Conservation (phyloP, 2,329 filamentous ascomycete species). For the Trichoderma sp. region DNA sequence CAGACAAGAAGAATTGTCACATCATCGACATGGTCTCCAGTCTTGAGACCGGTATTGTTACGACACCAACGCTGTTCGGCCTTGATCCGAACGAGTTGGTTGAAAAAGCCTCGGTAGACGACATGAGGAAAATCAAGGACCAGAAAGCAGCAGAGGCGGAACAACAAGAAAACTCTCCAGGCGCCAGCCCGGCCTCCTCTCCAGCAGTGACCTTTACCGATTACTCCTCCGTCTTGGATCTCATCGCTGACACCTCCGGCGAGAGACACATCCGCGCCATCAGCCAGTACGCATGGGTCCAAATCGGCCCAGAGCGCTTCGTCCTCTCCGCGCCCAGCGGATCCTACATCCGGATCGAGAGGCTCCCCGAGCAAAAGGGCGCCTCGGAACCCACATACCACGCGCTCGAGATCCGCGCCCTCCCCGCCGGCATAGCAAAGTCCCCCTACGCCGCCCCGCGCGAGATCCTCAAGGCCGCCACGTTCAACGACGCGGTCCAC, state of each 20-base stretch:
- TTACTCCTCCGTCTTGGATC: slow-evolving; percentile 87
- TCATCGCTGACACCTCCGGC: slow-evolving; percentile 76
- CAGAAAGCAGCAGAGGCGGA: slow-evolving; percentile 43
- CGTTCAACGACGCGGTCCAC: slow-evolving; percentile 73
- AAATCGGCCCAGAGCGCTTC: slow-evolving; percentile 67
- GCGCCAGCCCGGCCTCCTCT: slow-evolving; percentile 23
- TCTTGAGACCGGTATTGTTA: slow-evolving; percentile 79
- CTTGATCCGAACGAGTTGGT: slow-evolving; percentile 81
- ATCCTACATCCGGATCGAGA: slow-evolving; percentile 57
- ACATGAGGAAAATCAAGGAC: slow-evolving; percentile 57
- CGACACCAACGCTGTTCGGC: slow-evolving; percentile 88
- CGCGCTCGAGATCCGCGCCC: slow-evolving; percentile 49
- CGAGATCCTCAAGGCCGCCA: slow-evolving; percentile 61
- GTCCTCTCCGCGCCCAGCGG: slow-evolving; percentile 66
- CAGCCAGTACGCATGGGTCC: slow-evolving; percentile 80
- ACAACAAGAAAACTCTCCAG: slow-evolving; percentile 20
- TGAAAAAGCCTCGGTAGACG: slow-evolving; percentile 59
- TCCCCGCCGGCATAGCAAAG: slow-evolving; percentile 45
- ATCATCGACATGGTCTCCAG: slow-evolving; percentile 94
- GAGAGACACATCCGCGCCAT: slow-evolving; percentile 76
- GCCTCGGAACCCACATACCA: slow-evolving; percentile 36
- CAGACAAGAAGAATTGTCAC: slow-evolving; percentile 84
- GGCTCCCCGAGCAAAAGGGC: slow-evolving; percentile 28
- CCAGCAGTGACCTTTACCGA: slow-evolving; percentile 74
- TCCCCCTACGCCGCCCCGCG: slow-evolving; percentile 68